Evolutionary conservation across 1,284 basidiomycete genomes (phyloP).

Genomic region (Farysia itapuensis): DNA sequence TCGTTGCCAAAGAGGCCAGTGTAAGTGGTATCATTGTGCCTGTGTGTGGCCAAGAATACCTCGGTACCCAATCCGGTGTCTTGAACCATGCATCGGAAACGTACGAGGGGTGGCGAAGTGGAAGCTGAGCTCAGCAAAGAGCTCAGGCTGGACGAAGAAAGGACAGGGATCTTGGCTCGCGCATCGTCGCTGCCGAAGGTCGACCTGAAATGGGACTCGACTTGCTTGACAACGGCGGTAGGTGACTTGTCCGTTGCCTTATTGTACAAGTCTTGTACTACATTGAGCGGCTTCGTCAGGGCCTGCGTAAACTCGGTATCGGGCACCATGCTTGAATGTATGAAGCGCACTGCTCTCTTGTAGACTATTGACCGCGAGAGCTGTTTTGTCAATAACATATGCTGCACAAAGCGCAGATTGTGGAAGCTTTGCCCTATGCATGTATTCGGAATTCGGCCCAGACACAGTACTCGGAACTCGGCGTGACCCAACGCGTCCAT

Average conservation of each 20-base stretch:
- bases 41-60: slow-evolving; percentile 49
- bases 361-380: no score
- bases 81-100: slow-evolving; percentile 60
- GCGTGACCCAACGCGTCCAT: no score
- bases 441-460: no score
- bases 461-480: no score
- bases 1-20: slow-evolving; percentile 38
- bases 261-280: slow-evolving; percentile 31
- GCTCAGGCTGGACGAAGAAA: slow-evolving; percentile 11
- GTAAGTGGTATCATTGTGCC: slow-evolving; percentile 27
- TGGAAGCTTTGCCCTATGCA: no score
- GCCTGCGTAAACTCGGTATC: slow-evolving; percentile 39
- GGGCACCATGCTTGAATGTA: slow-evolving; percentile 37
- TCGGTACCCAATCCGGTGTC: slow-evolving; percentile 59
- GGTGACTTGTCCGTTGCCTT: slow-evolving; percentile 23
- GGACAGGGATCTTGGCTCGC: slow-evolving; percentile 24
- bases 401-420: no score
- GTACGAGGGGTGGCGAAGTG: slow-evolving; percentile 31
- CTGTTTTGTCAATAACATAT: no score
- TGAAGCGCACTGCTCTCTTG: no score
- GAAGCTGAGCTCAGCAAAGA: slow-evolving; percentile 1
- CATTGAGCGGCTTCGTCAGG: slow-evolving; percentile 30
- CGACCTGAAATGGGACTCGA: slow-evolving; percentile 26
- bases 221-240: slow-evolving; percentile 17
- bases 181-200: slow-evolving; percentile 29